phyloP scores from a whole-genome alignment of 352 stramenopile genomes.

The Elongisporangium prolatum region DNA sequence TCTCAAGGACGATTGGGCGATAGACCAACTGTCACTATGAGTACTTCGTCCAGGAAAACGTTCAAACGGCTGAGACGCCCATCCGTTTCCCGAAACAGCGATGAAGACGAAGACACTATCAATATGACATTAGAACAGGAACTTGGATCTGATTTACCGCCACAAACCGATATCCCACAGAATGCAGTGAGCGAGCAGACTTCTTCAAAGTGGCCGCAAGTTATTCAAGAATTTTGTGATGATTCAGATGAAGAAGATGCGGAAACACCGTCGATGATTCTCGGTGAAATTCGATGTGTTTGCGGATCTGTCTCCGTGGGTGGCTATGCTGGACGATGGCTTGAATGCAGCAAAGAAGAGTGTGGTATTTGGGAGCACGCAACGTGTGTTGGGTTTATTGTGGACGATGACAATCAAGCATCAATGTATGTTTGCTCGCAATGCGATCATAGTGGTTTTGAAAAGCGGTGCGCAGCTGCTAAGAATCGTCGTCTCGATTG shows the following conservation, averaged over 20 bases:
- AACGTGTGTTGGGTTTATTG: conserved; percentile 58
- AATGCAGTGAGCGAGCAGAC: not conserved
- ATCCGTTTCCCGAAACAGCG: not conserved
- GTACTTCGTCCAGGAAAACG: not conserved
- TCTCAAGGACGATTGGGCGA: not conserved
- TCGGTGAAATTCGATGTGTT: conserved; percentile 49
- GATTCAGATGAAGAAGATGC: not conserved
- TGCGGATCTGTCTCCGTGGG: conserved; percentile 45
- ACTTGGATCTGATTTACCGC: not conserved
- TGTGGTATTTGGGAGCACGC: conserved; percentile 69
- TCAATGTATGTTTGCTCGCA: conserved; percentile 40
- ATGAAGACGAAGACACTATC: not conserved
- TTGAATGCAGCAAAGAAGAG: conserved; percentile 61
- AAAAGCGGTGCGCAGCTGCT: conserved; percentile 18
- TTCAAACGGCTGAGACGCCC: not conserved
- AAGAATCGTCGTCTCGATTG: conserved; percentile 34
- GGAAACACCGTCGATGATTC: not conserved
- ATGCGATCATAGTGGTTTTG: conserved; percentile 36
- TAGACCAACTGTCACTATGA: not conserved
- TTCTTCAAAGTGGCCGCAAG: not conserved
- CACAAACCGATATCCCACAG: not conserved
- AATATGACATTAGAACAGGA: not conserved
- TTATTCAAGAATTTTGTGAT: not conserved
- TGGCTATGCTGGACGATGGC: conserved; percentile 54
- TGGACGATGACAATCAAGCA: conserved; percentile 10